Base-by-base conservation (phyloP, 345 rosid species). In the Salix koriyanagi region DNA sequence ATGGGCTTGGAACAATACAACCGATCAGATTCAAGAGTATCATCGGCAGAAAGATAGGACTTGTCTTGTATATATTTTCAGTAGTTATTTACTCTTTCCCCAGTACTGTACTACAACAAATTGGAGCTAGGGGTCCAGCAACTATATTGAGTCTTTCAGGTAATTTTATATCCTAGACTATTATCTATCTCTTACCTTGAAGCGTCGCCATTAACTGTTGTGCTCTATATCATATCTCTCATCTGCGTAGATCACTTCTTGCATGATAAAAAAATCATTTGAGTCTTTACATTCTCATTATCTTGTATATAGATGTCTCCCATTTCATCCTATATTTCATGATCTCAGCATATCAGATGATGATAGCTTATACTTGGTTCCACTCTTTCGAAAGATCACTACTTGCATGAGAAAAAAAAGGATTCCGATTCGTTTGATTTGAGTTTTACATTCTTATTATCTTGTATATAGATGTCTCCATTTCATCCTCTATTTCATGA, bases 11-110 rank as follows among this genome's bases (percentile, higher is more conserved):
- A 86, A 79, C 79, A 89, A 61, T 65, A 73, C 65, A 71, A 75
- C 28, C 74, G 37, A 72, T 39, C 76, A 67, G 92, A 92, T 80
- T 82, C 88, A n/a, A 87, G 89, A 2, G 69, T 60, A 65, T 80
- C 83, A 70, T 73, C 75, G 48, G 70, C 79, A 74, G 83, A 85
- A 79, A 79, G 94, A 83, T 89, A 76, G 87, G 56, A 70, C 46
- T 48, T 34, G 30, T 56, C 37, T 42, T 2, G 14, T 75, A 16
- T 44, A 14, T 44, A 14, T 56, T 67, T 65, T 26, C 36, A 48
- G 70, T 52, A 56, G 65, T 64, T 77, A 50, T 56, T 25, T 32
- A 34, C 44, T 44, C 25, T 65, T 23, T 61, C 37, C 44, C n/a
- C 34, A 19, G 70, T 34, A 42, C 52, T 13, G 19, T 58, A 15